Conservation (phyloP, 2,329 filamentous ascomycete genomes). For the Microcyclospora tardicrescens region DNA sequence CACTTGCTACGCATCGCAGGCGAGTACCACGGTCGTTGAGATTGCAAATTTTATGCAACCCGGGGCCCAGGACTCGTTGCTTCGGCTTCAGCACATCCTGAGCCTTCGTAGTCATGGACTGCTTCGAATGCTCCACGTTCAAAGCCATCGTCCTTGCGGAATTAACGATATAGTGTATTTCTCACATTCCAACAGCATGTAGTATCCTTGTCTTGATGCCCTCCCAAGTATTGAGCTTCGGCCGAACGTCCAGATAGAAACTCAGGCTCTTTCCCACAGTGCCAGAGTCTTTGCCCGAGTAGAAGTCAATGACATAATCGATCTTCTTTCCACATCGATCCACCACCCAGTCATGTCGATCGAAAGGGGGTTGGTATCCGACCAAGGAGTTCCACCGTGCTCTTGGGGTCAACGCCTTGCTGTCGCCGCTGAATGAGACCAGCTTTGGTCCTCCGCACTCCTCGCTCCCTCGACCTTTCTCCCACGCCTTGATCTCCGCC, state of each 20-base stretch:
- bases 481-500: conserved; percentile 84
- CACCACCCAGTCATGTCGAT: conserved; percentile 94
- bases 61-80: too few relatives aligned
- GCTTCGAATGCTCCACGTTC: too few relatives aligned
- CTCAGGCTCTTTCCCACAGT: conserved; percentile 37
- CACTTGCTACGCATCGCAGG: too few relatives aligned
- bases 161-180: neutral
- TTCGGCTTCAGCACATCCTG: too few relatives aligned
- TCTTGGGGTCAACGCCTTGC: conserved; percentile 56
- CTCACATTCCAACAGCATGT: conserved; percentile 14
- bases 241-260: conserved; percentile 53
- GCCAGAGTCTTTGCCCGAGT: conserved; percentile 52
- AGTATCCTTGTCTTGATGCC: conserved; percentile 44
- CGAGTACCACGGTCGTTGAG: too few relatives aligned
- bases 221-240: conserved; percentile 51
- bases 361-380: conserved; percentile 86
- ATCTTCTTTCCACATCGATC: conserved; percentile 75
- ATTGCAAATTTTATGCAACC: too few relatives aligned
- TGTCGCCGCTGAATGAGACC: conserved; percentile 64
- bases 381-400: conserved; percentile 64
- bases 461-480: conserved; percentile 49
- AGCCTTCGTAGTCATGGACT: too few relatives aligned
- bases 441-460: conserved; percentile 69
- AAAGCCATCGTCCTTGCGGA: too few relatives aligned
- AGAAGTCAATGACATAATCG: conserved; percentile 98